Conservation (phyloP, 345 rosid species). For the Dipteronia sinensis region DNA sequence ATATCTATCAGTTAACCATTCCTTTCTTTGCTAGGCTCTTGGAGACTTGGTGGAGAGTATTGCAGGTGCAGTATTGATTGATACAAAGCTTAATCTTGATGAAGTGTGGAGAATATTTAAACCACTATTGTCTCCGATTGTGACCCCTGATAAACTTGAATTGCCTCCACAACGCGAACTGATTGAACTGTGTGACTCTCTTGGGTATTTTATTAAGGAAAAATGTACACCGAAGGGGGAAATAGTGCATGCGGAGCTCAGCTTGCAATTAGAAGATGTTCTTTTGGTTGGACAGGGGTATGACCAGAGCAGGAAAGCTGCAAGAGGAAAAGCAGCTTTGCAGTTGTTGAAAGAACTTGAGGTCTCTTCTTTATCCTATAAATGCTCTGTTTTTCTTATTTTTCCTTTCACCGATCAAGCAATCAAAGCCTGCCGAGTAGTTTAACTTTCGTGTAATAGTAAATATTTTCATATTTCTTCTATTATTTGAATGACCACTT, state of each 20-base stretch:
- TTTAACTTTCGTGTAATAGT: neutral
- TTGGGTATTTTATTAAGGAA: slow-evolving; percentile 61
- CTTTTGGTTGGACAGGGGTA: slow-evolving; percentile 65
- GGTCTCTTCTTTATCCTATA: slow-evolving; percentile 44
- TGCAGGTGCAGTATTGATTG: slow-evolving; percentile 80
- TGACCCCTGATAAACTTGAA: slow-evolving; percentile 78
- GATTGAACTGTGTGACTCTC: slow-evolving; percentile 72
- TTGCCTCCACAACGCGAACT: slow-evolving; percentile 78
- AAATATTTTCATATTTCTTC: neutral
- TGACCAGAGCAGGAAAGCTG: slow-evolving; percentile 62
- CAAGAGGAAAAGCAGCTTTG: slow-evolving; percentile 84
- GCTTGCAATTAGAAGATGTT: slow-evolving; percentile 62
- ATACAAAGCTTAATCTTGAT: slow-evolving; percentile 66
- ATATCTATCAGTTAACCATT: slow-evolving; percentile 3
- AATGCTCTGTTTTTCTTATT: neutral
- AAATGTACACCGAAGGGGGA: slow-evolving; percentile 51
- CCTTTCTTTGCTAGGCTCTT: slow-evolving; percentile 59
- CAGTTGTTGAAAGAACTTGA: slow-evolving; percentile 71
- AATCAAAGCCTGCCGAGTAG: slow-evolving; percentile 5
- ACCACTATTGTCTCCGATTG: slow-evolving; percentile 78
- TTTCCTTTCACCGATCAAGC: too few relatives aligned
- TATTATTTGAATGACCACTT: neutral
- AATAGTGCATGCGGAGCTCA: slow-evolving; percentile 57
- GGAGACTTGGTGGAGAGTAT: slow-evolving; percentile 93
- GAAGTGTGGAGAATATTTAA: slow-evolving; percentile 77